Conservation (phyloP, 176 grass and related monocot species). For the Triticum urartu region DNA sequence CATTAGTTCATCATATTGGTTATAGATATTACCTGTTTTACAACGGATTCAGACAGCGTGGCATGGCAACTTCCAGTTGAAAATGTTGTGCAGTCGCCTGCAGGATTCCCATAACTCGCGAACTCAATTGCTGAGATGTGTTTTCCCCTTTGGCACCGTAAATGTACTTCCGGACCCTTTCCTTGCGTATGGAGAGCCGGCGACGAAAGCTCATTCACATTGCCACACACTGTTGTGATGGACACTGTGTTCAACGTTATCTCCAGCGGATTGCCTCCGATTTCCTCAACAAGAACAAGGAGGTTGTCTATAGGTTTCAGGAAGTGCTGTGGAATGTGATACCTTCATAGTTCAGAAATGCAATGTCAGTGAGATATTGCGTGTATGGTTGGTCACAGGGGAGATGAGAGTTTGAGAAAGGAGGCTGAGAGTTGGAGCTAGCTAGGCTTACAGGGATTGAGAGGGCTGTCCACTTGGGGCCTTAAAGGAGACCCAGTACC, state of each 20-base stretch:
- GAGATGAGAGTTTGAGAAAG: background rate
- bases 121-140: slow-evolving; percentile 43
- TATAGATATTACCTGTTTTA: slow-evolving; percentile 46
- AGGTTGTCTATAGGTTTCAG: slow-evolving; percentile 51
- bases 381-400: background rate
- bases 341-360: slow-evolving; percentile 57
- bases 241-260: slow-evolving; percentile 73
- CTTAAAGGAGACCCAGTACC: slow-evolving; percentile 75
- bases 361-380: background rate
- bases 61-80: slow-evolving; percentile 51
- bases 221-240: slow-evolving; percentile 36
- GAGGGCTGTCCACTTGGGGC: slow-evolving; percentile 69
- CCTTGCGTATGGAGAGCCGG: slow-evolving; percentile 20
- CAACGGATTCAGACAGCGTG: slow-evolving; percentile 15
- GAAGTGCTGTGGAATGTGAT: slow-evolving; percentile 79
- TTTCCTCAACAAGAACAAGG: slow-evolving; percentile 82
- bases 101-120: slow-evolving; percentile 56
- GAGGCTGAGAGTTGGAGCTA: background rate
- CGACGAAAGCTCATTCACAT: slow-evolving; percentile 26
- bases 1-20: background rate
- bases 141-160: slow-evolving; percentile 51
- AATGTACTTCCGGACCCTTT: slow-evolving; percentile 19
- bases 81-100: slow-evolving; percentile 27
- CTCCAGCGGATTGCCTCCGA: slow-evolving; percentile 57
- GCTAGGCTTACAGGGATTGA: slow-evolving; percentile 54